Conservation (phyloP, 2,329 filamentous ascomycete genomes). For the Onygenales sp. region DNA sequence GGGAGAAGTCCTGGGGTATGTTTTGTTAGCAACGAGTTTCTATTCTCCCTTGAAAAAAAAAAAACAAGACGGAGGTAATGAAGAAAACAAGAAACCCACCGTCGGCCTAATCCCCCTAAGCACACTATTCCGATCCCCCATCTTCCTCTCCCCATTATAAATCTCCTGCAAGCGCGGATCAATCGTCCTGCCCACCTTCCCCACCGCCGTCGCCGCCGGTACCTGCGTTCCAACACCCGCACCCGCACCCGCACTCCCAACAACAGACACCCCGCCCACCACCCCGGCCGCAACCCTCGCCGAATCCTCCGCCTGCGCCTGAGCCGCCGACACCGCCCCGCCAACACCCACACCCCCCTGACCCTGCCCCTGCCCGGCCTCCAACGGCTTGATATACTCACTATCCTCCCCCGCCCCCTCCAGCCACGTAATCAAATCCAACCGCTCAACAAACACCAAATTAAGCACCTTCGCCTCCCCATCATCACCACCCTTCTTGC, state of each 20-base stretch:
- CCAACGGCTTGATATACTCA: conserved; percentile 82
- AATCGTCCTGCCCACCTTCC: conserved; percentile 42
- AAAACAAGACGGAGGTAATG: conserved; percentile 1
- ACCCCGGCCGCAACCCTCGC: conserved; percentile 44
- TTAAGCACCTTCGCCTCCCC: conserved; percentile 63
- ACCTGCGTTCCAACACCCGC: conserved; percentile 26
- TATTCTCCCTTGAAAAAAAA: conserved; percentile 5
- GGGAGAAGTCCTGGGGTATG: conserved; percentile 70
- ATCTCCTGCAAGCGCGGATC: conserved; percentile 80
- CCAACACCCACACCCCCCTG: conserved; percentile 30
- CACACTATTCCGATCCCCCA: conserved; percentile 85
- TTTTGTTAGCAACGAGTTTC: not conserved
- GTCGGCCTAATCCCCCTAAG: conserved; percentile 81
- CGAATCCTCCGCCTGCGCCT: conserved; percentile 29
- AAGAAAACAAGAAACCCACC: conserved; percentile 41
- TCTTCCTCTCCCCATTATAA: conserved; percentile 81
- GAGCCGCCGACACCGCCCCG: conserved; percentile 38
- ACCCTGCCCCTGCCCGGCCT: conserved; percentile 47
- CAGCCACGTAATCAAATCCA: conserved; percentile 89
- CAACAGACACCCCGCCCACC: conserved; percentile 30
- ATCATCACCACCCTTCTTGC: conserved; percentile 18
- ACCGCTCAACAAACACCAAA: conserved; percentile 78
- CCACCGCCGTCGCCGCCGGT: conserved; percentile 36
- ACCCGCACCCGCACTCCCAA: conserved; percentile 26
- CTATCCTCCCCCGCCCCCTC: conserved; percentile 82